Evolutionary conservation across 495 filamentous ascomycete genomes (phyloP), one percentile per base, ranked within the genome.

Genomic region (Penicillium soppii): DNA sequence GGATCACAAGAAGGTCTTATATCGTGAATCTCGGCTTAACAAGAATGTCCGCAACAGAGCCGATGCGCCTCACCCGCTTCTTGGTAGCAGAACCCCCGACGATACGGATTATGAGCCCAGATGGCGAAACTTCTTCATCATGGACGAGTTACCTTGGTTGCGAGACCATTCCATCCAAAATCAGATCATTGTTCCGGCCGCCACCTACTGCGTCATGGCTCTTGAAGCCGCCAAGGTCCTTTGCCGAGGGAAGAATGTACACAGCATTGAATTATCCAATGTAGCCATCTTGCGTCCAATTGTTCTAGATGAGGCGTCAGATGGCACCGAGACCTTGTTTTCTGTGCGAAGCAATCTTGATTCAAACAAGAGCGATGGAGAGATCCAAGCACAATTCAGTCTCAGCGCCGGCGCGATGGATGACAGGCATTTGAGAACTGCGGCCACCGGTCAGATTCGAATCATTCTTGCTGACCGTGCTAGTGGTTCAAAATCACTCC

Each of bases 1-100:
- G 72, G 72, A 82, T 21, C 79, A 82, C 52, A 68, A 71, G 0
- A 59, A 65, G 32, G 37, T 53, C 3, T 61, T 74, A 30, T 80
- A 72, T 49, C 63, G 69, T 2, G 78, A 82, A 49, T 77, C 76
- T 5, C 64, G 79, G 5, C 46, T 79, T 7, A 72, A 71, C n/a
- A 64, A 68, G 0, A 66, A 79, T 32, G 66, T 70, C 21, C 72
- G 80, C 22, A 66, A 69, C 57, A 67, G 67, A 49, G 44, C 54
- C 27, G 59, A 72, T 13, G 1, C 40, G 16, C 9, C 7, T 16
- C 40, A 43, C 0, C 71, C 75, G 19, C 61, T 82, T 1, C 70
- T 82, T 1, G 79, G 79, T 13, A 54, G 51, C 17, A 39, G 54
- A 19, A 54, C 43, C 5, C 22, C 50, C 7, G 59, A 54, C 15